A percentile compares a stretch with the other conserved stretches of the same genome.
phyloP scores from a whole-genome alignment of 768 basidiomycete species.

The Tulasnella calospora region DNA sequence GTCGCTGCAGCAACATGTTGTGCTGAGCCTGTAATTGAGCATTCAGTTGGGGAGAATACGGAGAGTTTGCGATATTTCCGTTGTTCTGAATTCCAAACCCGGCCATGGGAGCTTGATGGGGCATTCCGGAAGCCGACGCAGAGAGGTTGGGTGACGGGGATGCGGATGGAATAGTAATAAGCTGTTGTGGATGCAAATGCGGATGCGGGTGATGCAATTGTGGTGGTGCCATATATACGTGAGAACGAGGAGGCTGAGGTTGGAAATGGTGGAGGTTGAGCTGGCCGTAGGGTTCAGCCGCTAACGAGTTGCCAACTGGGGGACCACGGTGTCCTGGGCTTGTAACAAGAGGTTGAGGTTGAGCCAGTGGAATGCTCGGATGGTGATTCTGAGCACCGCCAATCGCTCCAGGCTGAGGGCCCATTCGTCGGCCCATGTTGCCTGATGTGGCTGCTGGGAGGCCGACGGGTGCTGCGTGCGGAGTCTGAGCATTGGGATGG shows the following conservation, averaged over 20 bases:
- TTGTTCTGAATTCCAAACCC: not conserved
- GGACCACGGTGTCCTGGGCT: not conserved
- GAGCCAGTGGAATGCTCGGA: not conserved
- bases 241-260: not conserved
- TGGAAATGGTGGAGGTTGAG: not conserved
- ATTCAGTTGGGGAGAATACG: slow-evolving; percentile 1
- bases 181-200: slow-evolving; percentile 21
- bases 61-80: not conserved
- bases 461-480: slow-evolving; percentile 5
- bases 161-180: slow-evolving; percentile 22
- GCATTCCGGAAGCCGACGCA: slow-evolving; percentile 6
- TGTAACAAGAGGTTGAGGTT: not conserved
- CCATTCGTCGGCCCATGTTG: not conserved
- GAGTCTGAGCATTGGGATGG: slow-evolving; percentile 1
- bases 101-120: not conserved
- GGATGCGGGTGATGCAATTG: slow-evolving; percentile 25
- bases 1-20: not conserved
- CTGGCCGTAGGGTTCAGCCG: not conserved
- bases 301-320: not conserved
- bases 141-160: slow-evolving; percentile 18
- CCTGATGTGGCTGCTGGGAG: not conserved
- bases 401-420: not conserved
- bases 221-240: slow-evolving; percentile 6
- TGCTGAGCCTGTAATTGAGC: slow-evolving; percentile 9
- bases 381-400: not conserved